Percentiles rank a stretch among this genome's conserved stretches.
These are phyloP conservation scores for Solanum sitiens DNA, from an alignment of 257 asterid genomes.

Conservation along the genomic window DNA sequence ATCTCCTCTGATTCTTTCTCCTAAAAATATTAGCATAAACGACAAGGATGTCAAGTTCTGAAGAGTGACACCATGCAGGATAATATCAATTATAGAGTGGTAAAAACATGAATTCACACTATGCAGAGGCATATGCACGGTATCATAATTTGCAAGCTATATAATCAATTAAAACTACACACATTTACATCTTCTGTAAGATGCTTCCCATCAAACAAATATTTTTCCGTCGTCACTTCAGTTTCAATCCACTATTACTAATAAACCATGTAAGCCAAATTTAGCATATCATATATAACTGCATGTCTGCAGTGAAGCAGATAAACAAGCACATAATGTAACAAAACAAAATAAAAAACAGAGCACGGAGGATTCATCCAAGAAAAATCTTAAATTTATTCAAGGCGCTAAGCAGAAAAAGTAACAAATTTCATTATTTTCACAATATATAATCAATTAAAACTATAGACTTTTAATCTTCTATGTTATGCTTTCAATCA, in stretches of 20 bases:
- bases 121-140: neutral
- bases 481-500: neutral
- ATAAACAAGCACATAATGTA: neutral
- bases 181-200: neutral
- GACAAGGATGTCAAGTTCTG: neutral
- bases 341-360: neutral
- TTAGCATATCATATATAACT: neutral
- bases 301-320: neutral
- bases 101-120: neutral
- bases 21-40: conserved; percentile 12
- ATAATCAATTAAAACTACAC: neutral
- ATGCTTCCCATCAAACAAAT: neutral
- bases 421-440: neutral
- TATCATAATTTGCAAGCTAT: neutral
- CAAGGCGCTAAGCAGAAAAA: neutral
- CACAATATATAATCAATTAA: neutral
- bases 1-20: conserved; percentile 56
- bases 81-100: neutral
- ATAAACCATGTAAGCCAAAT: neutral
- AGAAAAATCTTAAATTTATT: neutral
- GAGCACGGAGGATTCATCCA: neutral
- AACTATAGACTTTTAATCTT: neutral
- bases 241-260: neutral
- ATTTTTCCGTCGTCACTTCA: neutral
- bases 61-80: neutral